Base-by-base conservation (phyloP, 2,329 filamentous ascomycete genomes). In the Neurospora crassa region DNA sequence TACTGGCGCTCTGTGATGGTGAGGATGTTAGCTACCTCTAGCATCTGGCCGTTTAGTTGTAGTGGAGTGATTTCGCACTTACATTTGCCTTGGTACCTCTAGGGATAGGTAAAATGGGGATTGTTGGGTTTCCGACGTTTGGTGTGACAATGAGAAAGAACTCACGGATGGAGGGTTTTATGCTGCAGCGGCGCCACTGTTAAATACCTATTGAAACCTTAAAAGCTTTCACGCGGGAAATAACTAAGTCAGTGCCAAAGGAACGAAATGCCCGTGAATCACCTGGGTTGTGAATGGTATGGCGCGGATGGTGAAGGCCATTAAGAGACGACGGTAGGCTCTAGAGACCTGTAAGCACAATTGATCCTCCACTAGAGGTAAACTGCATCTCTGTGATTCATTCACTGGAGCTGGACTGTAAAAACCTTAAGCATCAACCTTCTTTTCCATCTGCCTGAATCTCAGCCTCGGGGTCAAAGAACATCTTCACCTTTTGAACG, bases 381-480 rank as follows among this genome's bases (percentile, higher is more conserved):
- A 37, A 8, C 7, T 6, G 34, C 34, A 37, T 37, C 7, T 37
- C 7, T 8, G 34, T 37, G 5, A 8, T 8, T 37, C 34, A n/a
- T 45, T 45, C 8, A 45, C 42, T 45, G 42, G 18, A n/a, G 3
- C 8, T n/a, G 5, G 42, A n/a, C 8, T 45, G 42, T n/a, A 18
- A n/a, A n/a, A 47, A 59, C 47, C 12, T 59, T 6, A 29, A 7
- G 37, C 70, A 40, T 74, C 41, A 8, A 71, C 74, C 67, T 75
- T 68, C 6, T 70, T 71, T n/a, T 71, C 71, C 83, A 91, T 90
- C 80, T 91, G 89, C 5, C 87, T 82, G 77, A 91, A 91, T 88
- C 91, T 89, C 53, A 88, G 85, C 77, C 90, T n/a, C 80, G 0
- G 89, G 87, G 75, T 91, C 89, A 74, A 89, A 90, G 84, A 87